Evolutionary conservation across 2,329 filamentous ascomycete genomes (phyloP), one percentile per base, ranked within the genome.

Genomic region (Diaporthe vaccinii): DNA sequence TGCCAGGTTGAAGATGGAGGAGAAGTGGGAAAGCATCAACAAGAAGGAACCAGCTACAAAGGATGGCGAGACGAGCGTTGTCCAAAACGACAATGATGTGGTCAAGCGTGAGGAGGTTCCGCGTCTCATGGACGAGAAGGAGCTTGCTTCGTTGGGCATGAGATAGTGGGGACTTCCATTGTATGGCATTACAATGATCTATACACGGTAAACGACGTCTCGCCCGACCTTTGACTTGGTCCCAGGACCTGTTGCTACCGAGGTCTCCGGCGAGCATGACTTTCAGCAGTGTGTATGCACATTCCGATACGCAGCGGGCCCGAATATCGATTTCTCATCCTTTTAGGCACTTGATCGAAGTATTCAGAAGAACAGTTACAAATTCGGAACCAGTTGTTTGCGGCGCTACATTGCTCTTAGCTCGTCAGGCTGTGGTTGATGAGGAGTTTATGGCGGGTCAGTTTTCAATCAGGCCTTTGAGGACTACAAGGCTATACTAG

Each of bases 1-100:
- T 34, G 46, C 58, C 53, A 69, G 28, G 51, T 14, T 34, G n/a
- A 67, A 53, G 58, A 28, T 74, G 49, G 49, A 61, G 41, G 72
- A 76, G 72, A 76, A 76, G 25, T 74, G 74, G 74, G 49, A 57
- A 34, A 67, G 22, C n/a, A 74, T 76, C 20, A 53, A 65, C 39
- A 73, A 59, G 31, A 67, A 34, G 36, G 51, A 51, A 41, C 7
- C 65, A 7, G 53, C 25, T 4, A 20, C 51, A 10, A 36, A 44
- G 28, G 69, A 55, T 8, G 34, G 36, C 15, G 65, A 36, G 3
- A n/a, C 4, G 15, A 39, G 34, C 44, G 41, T 34, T 14, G 55
- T 72, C 7, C 51, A 61, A 22, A 10, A 39, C 22, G 70, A 67
- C 12, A 28, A 36, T 17, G 44, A 67, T 12, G 58, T 5, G 10